Percentiles rank a stretch among this genome's conserved stretches.
These are phyloP conservation scores for Talaromyces funiculosus DNA, from an alignment of 2,329 filamentous ascomycete genomes.

Conservation along the genomic window DNA sequence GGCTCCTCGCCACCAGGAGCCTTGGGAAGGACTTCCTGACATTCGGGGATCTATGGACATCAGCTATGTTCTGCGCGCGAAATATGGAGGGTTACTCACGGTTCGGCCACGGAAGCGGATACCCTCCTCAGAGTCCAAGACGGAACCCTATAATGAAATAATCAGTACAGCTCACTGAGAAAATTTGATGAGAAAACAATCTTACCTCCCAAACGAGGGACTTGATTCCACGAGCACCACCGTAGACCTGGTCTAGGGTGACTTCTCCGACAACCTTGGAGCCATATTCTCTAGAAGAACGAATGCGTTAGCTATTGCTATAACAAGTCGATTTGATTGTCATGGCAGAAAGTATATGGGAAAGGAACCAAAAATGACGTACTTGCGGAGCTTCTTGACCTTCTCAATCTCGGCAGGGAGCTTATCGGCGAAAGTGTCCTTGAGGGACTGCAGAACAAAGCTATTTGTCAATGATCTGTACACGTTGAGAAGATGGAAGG, in stretches of 20 bases:
- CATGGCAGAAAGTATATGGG: not conserved
- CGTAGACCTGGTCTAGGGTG: slow-evolving; percentile 98
- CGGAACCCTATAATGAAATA: slow-evolving; percentile 58
- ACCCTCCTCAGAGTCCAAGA: slow-evolving; percentile 96
- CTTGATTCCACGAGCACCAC: slow-evolving; percentile 98
- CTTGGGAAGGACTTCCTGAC: slow-evolving; percentile 95
- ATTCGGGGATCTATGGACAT: slow-evolving; percentile 73
- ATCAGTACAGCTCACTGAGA: not conserved
- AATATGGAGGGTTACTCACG: slow-evolving; percentile 35
- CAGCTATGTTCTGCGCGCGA: slow-evolving; percentile 14
- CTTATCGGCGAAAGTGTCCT: slow-evolving; percentile 96
- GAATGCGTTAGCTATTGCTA: not conserved
- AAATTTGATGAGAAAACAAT: not conserved
- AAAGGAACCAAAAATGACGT: slow-evolving; percentile 36
- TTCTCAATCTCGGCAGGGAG: slow-evolving; percentile 96
- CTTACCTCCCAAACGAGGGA: slow-evolving; percentile 88
- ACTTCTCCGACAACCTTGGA: slow-evolving; percentile 95
- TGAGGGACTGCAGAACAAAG: slow-evolving; percentile 64
- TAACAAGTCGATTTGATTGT: not conserved
- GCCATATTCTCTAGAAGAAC: slow-evolving; percentile 69
- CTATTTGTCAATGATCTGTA: slow-evolving; percentile 3
- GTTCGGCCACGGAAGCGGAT: slow-evolving; percentile 99
- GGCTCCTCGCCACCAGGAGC: slow-evolving; percentile 95
- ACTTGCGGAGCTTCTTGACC: slow-evolving; percentile 98
- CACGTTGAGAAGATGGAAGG: not conserved